Percentiles rank a stretch among this genome's conserved stretches.
These are phyloP conservation scores for Trametes versicolor DNA, from an alignment of 1,284 basidiomycete species.

Conservation along the genomic window DNA sequence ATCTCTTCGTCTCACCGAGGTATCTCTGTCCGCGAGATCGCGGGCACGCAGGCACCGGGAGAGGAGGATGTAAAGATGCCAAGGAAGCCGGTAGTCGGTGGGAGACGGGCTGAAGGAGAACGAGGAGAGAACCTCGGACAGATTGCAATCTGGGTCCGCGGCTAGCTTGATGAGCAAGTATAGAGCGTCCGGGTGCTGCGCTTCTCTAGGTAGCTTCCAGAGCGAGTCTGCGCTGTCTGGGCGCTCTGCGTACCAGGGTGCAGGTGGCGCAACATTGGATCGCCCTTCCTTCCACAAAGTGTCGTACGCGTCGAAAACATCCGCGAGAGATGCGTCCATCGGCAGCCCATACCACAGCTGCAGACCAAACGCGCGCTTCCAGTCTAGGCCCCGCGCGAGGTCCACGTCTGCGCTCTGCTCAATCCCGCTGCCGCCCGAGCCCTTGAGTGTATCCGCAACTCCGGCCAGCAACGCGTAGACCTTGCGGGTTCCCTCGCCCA, in stretches of 20 bases:
- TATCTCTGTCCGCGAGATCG: constrained; percentile 86
- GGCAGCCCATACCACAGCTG: constrained; percentile 90
- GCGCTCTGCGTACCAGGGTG: constrained; percentile 73
- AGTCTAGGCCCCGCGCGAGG: constrained; percentile 88
- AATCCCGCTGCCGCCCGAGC: constrained; percentile 61
- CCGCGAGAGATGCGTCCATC: constrained; percentile 76
- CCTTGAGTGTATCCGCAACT: constrained; percentile 71
- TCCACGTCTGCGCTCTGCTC: constrained; percentile 73
- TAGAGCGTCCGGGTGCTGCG: constrained; percentile 70
- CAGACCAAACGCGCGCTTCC: constrained; percentile 94
- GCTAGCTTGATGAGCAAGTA: constrained; percentile 88
- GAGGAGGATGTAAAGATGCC: constrained; percentile 94
- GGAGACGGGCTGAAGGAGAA: constrained; percentile 82
- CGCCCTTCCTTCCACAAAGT: constrained; percentile 55
- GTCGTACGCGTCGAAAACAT: constrained; percentile 79
- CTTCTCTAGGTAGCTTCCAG: constrained; percentile 51
- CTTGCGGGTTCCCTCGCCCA: constrained; percentile 77
- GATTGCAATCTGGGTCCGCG: constrained; percentile 72
- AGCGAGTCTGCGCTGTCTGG: constrained; percentile 36
- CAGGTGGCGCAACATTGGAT: constrained; percentile 65
- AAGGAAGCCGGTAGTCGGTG: constrained; percentile 85
- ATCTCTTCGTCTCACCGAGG: constrained; percentile 51
- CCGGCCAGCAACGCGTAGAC: constrained; percentile 92
- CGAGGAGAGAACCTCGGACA: constrained; percentile 71
- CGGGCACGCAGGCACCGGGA: constrained; percentile 84